Evolutionary conservation across 148 eudicot genomes (phyloP).

Genomic region (Vaccinium corymbosum): DNA sequence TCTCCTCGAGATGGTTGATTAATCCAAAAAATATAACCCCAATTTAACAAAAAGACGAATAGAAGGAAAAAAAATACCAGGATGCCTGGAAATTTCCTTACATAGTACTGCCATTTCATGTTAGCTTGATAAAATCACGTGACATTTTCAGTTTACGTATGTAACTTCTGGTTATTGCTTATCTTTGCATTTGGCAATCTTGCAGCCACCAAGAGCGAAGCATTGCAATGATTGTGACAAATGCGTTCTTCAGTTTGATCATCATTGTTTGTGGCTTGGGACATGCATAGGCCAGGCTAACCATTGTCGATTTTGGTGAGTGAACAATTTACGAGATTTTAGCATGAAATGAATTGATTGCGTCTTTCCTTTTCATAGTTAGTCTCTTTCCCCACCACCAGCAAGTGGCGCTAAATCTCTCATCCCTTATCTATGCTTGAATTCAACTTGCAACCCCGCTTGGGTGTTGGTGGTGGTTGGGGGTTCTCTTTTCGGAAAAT

Average conservation of each 20-base stretch:
- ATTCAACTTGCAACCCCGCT: too few relatives aligned
- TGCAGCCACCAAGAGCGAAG: constrained; percentile 97
- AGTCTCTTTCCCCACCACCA: not conserved
- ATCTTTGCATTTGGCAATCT: constrained; percentile 15
- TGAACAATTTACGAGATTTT: constrained; percentile 1
- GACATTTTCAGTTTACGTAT: not conserved
- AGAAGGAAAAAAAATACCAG: too few relatives aligned
- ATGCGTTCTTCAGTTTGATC: constrained; percentile 98
- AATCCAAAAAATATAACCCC: too few relatives aligned
- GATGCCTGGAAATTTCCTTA: not conserved
- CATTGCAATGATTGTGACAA: constrained; percentile 97
- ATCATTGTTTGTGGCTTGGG: constrained; percentile 99
- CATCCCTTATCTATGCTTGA: too few relatives aligned
- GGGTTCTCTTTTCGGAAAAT: not conserved
- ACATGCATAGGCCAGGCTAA: constrained; percentile 94
- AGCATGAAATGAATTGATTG: not conserved
- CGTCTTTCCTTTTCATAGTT: not conserved
- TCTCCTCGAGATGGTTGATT: too few relatives aligned
- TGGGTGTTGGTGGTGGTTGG: too few relatives aligned
- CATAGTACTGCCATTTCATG: not conserved
- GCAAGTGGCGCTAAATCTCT: too few relatives aligned
- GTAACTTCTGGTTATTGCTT: constrained; percentile 7
- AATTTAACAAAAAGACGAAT: too few relatives aligned
- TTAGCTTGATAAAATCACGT: not conserved
- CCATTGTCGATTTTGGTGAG: constrained; percentile 95